Percentiles rank a stretch among this genome's conserved stretches.
Conservation (phyloP, 2,329 filamentous ascomycete genomes). For the Pseudogymnoascus verrucosus region DNA sequence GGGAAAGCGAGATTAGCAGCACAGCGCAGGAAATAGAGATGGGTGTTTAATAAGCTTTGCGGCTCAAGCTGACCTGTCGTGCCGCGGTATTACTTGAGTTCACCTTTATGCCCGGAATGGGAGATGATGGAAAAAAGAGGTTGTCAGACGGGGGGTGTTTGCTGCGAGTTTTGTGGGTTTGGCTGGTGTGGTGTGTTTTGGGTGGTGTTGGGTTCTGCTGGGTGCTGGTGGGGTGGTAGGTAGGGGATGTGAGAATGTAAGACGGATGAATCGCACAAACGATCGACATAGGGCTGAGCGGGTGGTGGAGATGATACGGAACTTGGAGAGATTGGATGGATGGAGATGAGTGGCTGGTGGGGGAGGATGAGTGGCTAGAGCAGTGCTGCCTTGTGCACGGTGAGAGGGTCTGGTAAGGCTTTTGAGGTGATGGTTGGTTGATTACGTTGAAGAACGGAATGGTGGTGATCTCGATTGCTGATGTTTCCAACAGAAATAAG, state of each 20-base stretch:
- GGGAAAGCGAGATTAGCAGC: background rate
- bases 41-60: background rate
- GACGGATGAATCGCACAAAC: background rate
- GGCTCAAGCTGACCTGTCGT: background rate
- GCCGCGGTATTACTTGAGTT: background rate
- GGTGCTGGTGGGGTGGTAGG: background rate
- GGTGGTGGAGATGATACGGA: background rate
- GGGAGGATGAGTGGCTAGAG: background rate
- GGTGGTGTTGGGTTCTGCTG: background rate
- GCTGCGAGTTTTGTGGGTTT: background rate
- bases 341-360: background rate
- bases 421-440: background rate
- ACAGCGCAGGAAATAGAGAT: background rate
- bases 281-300: constrained; percentile 4
- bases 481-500: background rate
- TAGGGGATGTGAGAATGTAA: background rate
- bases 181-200: background rate
- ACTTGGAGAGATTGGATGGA: background rate
- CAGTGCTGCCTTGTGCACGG: background rate
- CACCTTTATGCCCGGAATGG: background rate
- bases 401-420: background rate
- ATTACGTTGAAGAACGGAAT: background rate
- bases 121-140: background rate
- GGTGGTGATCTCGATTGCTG: background rate
- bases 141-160: constrained; percentile 3